phyloP scores from a whole-genome alignment of 192 early-diverging fungal genomes.

The Geranomyces variabilis region DNA sequence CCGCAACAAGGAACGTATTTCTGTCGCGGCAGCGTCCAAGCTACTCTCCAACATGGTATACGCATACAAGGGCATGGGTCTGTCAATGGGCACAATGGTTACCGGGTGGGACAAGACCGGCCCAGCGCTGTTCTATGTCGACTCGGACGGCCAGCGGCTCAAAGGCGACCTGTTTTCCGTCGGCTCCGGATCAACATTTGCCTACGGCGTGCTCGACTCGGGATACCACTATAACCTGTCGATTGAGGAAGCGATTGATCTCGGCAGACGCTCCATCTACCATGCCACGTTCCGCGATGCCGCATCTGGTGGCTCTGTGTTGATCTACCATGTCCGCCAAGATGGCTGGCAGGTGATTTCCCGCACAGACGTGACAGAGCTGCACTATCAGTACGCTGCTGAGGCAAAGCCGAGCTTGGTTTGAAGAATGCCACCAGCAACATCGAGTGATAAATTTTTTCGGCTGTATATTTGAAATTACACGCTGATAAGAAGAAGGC shows the following conservation, averaged over 20 bases:
- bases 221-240: conserved; percentile 83
- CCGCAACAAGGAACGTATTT: conserved; percentile 97
- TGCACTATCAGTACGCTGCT: conserved; percentile 65
- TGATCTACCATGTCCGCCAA: conserved; percentile 87
- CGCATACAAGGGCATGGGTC: conserved; percentile 96
- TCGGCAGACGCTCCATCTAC: conserved; percentile 90
- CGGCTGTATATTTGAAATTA: neutral
- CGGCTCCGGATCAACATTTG: conserved; percentile 98
- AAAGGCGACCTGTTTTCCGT: conserved; percentile 92
- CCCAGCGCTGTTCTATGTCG: conserved; percentile 94
- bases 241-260: conserved; percentile 83
- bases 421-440: no score
- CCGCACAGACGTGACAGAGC: conserved; percentile 79
- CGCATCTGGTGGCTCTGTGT: conserved; percentile 24
- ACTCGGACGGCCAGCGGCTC: conserved; percentile 90
- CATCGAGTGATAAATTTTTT: no score
- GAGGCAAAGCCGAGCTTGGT: conserved; percentile 24
- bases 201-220: conserved; percentile 95
- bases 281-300: conserved; percentile 85
- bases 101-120: conserved; percentile 98
- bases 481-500: no score
- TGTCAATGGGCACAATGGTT: conserved; percentile 99
- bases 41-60: conserved; percentile 96
- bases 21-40: conserved; percentile 97
- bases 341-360: conserved; percentile 87